Conservation (phyloP, 1,284 basidiomycete genomes). For the Sporisorium scitamineum region DNA sequence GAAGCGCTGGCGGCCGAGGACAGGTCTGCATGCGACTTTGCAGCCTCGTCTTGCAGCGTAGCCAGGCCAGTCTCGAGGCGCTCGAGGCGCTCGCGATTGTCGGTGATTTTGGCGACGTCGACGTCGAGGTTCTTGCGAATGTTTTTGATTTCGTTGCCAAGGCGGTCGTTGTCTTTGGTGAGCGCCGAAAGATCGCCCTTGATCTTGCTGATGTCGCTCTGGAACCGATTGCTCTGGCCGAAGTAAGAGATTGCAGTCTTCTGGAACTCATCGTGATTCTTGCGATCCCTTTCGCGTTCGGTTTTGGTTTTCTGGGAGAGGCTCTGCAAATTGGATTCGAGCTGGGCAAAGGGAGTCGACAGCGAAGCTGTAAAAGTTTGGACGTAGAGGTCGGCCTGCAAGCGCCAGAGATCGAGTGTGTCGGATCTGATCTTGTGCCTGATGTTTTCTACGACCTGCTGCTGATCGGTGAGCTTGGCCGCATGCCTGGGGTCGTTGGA, state of each 20-base stretch:
- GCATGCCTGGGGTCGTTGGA: constrained; percentile 1
- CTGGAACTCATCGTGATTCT: constrained; percentile 10
- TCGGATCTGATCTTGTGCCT: constrained; percentile 20
- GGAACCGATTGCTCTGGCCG: constrained; percentile 6
- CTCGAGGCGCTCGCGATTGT: constrained; percentile 17
- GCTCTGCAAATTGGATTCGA: constrained; percentile 19
- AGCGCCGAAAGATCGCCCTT: constrained; percentile 10
- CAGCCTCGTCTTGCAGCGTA: background rate
- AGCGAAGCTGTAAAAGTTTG: constrained; percentile 1
- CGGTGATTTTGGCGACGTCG: constrained; percentile 28
- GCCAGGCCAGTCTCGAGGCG: constrained; percentile 7
- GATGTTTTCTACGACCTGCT: constrained; percentile 1
- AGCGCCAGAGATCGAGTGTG: constrained; percentile 8
- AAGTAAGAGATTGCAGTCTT: background rate
- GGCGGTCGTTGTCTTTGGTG: constrained; percentile 14
- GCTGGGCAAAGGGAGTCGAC: background rate
- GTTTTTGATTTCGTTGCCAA: constrained; percentile 9
- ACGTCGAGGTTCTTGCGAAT: constrained; percentile 29
- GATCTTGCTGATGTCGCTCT: constrained; percentile 20
- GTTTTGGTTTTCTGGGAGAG: constrained; percentile 1
- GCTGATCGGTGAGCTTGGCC: constrained; percentile 10
- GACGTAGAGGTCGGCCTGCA: constrained; percentile 19
- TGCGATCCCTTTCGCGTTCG: constrained; percentile 18
- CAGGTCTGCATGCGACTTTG: background rate
- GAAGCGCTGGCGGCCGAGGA: background rate